Conservation (phyloP, 352 stramenopile species). For the Pythium sp. region DNA sequence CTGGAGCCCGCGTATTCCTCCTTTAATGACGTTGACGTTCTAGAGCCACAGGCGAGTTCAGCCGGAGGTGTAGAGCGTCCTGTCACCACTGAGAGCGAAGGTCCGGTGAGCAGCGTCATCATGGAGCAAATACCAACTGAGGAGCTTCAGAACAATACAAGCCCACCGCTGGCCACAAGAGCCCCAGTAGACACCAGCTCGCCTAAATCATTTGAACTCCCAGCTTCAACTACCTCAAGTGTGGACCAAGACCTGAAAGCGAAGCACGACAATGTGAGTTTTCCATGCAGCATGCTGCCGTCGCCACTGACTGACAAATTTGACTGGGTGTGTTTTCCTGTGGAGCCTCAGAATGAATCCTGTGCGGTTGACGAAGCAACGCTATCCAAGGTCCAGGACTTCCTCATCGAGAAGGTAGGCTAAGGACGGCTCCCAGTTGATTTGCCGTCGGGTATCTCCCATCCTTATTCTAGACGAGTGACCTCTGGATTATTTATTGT, state of each 20-base stretch:
- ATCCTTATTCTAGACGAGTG: background rate
- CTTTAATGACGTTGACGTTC: background rate
- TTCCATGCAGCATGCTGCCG: background rate
- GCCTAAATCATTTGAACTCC: background rate
- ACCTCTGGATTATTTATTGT: background rate
- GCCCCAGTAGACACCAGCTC: background rate
- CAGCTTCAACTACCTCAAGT: background rate
- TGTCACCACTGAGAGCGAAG: background rate
- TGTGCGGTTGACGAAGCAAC: conserved; percentile 24
- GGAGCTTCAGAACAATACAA: background rate
- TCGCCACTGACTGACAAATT: background rate
- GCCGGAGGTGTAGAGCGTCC: background rate
- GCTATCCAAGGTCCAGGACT: conserved; percentile 28
- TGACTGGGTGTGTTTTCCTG: background rate
- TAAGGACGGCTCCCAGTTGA: background rate
- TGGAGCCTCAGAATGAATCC: conserved; percentile 19
- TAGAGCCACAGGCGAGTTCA: background rate
- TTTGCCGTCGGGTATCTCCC: no score
- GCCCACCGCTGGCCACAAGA: background rate
- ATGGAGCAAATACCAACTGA: background rate
- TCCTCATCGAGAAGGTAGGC: conserved; percentile 35
- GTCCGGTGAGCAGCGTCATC: background rate
- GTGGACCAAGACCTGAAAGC: background rate
- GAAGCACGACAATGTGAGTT: background rate
- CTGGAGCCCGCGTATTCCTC: background rate